Percentiles rank a stretch among this genome's conserved stretches.
Conservation (phyloP, 371 early-diverging fungal species). For the Blakeslea trispora region DNA sequence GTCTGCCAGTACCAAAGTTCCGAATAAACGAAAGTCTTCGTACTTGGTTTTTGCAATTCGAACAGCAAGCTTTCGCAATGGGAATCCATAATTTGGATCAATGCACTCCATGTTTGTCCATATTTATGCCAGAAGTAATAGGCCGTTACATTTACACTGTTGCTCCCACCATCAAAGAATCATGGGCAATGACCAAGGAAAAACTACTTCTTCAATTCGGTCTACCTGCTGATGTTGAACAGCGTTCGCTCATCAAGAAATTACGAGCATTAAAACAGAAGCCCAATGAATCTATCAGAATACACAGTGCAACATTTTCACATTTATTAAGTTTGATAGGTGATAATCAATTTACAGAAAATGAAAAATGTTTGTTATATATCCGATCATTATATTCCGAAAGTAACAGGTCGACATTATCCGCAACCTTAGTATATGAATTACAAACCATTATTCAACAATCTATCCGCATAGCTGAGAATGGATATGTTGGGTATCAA, state of each 20-base stretch:
- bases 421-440: not conserved
- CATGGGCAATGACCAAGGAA: not conserved
- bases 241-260: not conserved
- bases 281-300: slow-evolving; percentile 3
- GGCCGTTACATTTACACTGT: too few species aligned
- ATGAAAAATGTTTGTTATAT: slow-evolving; percentile 2
- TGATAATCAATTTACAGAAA: slow-evolving; percentile 2
- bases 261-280: not conserved
- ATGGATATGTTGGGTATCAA: not conserved
- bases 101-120: too few species aligned
- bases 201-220: slow-evolving; percentile 1
- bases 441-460: not conserved
- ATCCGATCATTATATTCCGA: slow-evolving; percentile 5
- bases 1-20: too few species aligned
- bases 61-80: too few species aligned
- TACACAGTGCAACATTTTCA: slow-evolving; percentile 2
- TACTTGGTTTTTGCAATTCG: too few species aligned
- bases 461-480: slow-evolving; percentile 3
- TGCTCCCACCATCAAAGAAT: too few species aligned
- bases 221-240: slow-evolving; percentile 4
- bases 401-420: not conserved
- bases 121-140: too few species aligned
- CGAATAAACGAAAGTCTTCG: too few species aligned
- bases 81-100: too few species aligned
- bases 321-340: slow-evolving; percentile 4